Conservation (phyloP, 1,284 basidiomycete genomes). For the Sanghuangporus weigelae region DNA sequence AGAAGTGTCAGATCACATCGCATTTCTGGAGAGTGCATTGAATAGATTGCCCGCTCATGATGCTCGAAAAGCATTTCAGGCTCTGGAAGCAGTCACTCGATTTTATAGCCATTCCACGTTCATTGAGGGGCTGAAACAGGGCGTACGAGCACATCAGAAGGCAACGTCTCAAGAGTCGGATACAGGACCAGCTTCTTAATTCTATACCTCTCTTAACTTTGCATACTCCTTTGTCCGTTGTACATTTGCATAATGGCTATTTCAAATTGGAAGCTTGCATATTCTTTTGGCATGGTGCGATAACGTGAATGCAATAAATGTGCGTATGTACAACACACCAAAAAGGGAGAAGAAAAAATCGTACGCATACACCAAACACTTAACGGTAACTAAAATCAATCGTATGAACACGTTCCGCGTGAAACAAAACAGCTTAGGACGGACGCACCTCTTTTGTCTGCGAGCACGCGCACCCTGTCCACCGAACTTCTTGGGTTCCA, state of each 20-base stretch:
- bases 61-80: too few relatives aligned
- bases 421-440: background rate
- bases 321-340: conserved; percentile 37
- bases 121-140: background rate
- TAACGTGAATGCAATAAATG: conserved; percentile 37
- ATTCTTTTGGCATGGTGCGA: conserved; percentile 41
- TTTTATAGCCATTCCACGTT: background rate
- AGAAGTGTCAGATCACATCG: too few relatives aligned
- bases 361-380: conserved; percentile 29
- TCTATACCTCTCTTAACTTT: background rate
- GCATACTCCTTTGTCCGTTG: background rate
- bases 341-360: conserved; percentile 30
- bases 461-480: conserved; percentile 93
- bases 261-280: conserved; percentile 27
- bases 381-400: conserved; percentile 76
- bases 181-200: background rate
- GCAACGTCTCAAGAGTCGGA: background rate
- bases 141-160: background rate
- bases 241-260: background rate
- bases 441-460: conserved; percentile 84
- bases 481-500: conserved; percentile 99
- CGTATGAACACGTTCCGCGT: background rate
- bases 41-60: too few relatives aligned
- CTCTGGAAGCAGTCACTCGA: too few relatives aligned
- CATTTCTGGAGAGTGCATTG: too few relatives aligned